Percentiles rank a stretch among this genome's conserved stretches.
These are phyloP conservation scores for Auricularia auricula-judae DNA, from an alignment of 768 basidiomycete genomes.

Conservation along the genomic window DNA sequence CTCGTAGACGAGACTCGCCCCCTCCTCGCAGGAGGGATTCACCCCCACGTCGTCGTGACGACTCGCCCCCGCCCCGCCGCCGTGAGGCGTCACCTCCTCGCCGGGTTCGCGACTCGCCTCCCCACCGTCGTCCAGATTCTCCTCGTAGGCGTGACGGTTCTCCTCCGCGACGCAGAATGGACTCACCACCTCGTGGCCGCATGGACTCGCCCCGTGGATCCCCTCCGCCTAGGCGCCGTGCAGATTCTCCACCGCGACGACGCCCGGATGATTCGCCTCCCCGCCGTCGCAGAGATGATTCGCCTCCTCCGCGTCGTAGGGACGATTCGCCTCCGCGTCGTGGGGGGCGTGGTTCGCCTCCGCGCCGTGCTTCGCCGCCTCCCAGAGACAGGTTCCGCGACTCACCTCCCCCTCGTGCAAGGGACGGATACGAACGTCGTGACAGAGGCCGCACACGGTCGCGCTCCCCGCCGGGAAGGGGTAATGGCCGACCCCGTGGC, in stretches of 20 bases:
- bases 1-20: conserved; percentile 10
- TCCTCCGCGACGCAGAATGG: conserved; percentile 6
- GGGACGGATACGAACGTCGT: too few relatives aligned
- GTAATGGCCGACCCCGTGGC: too few relatives aligned
- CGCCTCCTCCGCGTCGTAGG: conserved; percentile 11
- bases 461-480: too few relatives aligned
- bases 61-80: conserved; percentile 13
- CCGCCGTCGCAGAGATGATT: conserved; percentile 3
- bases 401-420: too few relatives aligned
- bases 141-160: conserved; percentile 1
- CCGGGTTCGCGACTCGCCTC: conserved; percentile 13
- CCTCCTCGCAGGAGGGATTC: conserved; percentile 8
- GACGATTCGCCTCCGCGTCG: conserved; percentile 3
- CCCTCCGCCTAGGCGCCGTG: conserved; percentile 14
- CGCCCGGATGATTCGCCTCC: conserved; percentile 5
- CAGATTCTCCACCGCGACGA: conserved; percentile 14
- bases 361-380: too few relatives aligned
- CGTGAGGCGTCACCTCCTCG: conserved; percentile 11
- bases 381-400: conserved; percentile 1
- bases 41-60: conserved; percentile 6
- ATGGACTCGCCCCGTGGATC: conserved; percentile 11
- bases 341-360: background rate
- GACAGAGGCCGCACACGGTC: too few relatives aligned
- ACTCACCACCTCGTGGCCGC: conserved; percentile 5
- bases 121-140: conserved; percentile 13